Base-by-base conservation (phyloP, 805 yeast species). In the Teunomyces barrocoloradensis region DNA sequence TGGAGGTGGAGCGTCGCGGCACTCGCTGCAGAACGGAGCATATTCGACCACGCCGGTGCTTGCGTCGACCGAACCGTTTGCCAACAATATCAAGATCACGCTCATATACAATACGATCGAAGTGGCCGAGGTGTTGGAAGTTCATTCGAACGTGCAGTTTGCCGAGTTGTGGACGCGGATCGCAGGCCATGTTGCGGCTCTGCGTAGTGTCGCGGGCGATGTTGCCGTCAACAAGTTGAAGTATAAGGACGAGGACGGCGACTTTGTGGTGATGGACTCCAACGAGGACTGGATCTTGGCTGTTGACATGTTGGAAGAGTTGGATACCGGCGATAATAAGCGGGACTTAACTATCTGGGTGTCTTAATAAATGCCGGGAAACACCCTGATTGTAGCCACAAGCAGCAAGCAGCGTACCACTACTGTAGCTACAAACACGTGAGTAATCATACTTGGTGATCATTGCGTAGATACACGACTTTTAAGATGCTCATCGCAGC, bases 241-340 rank as follows among this genome's bases (percentile, higher is more conserved):
- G 64, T 92, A 89, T 63, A 82, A 82, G 61, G 99, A 94, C 65
- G 99, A 94, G 66, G 99, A 94, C 63, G 97, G 96, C 13, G 99
- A 94, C 63, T 85, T 80, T 62, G 95, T 94, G 37, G 82, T 87
- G 42, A 81, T 92, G 66, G 87, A 84, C 54, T 81, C 89, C 28
- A 86, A 85, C 52, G 97, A 92, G 44, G 98, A 92, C 63, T 87
- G 96, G 88, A 68, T 65, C 25, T 81, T 91, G 62, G 97, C 96
- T 2, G 77, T 85, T 47, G 97, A 89, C 53, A 69, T 69, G 73
- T 56, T 70, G 40, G 73, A 70, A 12, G 77, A 73, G 47, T 46
- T 25, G 51, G 47, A n/a, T 58, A 47, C 45, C 18, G 57, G 50
- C 23, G 42, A 33, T 21, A 36, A 35, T 23, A 48, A 46, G 42